Evolutionary conservation across 225 moss, liverwort and hornwort genomes (phyloP).

Genomic region (Physcomitrium patens): DNA sequence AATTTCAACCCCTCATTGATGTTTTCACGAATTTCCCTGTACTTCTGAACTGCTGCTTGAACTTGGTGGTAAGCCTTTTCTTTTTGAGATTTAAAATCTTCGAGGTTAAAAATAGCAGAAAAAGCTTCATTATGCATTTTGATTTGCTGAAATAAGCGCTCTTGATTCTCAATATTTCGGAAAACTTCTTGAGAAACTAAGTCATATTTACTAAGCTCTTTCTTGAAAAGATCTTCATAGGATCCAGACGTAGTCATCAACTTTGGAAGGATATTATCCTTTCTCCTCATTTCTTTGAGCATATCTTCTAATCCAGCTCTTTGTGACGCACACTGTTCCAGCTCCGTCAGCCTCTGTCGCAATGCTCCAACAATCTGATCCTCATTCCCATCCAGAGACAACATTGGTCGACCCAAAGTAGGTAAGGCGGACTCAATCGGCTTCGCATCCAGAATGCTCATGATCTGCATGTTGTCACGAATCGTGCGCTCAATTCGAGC

Average conservation of each 20-base stretch:
- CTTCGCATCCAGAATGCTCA: constrained; percentile 88
- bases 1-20: constrained; percentile 99
- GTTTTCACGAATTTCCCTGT: constrained; percentile 95
- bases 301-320: constrained; percentile 99
- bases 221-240: constrained; percentile 97
- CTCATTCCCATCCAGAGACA: constrained; percentile 93
- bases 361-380: constrained; percentile 91
- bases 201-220: constrained; percentile 93
- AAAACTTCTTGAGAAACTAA: constrained; percentile 77
- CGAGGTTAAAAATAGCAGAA: constrained; percentile 90
- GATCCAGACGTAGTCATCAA: constrained; percentile 99
- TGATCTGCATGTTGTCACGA: constrained; percentile 81
- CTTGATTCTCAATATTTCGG: constrained; percentile 89
- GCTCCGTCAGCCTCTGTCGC: constrained; percentile 77
- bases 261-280: constrained; percentile 98
- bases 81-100: constrained; percentile 79
- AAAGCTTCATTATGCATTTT: constrained; percentile 91
- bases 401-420: constrained; percentile 88
- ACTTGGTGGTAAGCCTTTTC: constrained; percentile 93
- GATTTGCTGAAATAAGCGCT: constrained; percentile 83
- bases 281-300: constrained; percentile 99
- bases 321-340: constrained; percentile 88
- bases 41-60: constrained; percentile 78
- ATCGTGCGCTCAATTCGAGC: constrained; percentile 93
- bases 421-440: constrained; percentile 96